Base-by-base conservation (phyloP, 139 green algal species). In the Chlorella vulgaris region DNA sequence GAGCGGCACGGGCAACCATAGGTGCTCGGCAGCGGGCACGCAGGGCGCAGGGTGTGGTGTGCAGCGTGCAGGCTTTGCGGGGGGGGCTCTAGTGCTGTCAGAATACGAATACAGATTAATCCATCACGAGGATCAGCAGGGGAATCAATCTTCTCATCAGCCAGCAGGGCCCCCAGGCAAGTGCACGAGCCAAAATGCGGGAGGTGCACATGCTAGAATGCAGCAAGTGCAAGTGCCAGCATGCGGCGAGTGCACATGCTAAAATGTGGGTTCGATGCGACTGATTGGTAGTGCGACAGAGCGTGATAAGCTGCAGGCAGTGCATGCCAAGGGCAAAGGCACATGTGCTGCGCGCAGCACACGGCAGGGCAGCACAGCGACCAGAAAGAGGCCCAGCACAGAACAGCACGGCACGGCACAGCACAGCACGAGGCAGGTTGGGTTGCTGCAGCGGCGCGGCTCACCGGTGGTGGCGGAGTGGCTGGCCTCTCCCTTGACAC, bases 401-500 rank as follows among this genome's bases (percentile, higher is more conserved):
- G n/a, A n/a, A n/a, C n/a, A n/a, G n/a, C n/a, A n/a, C n/a, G n/a
- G n/a, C n/a, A n/a, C n/a, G n/a, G n/a, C n/a, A n/a, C n/a, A n/a
- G 47, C 10, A 55, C 15, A 10, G 15, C 15, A 15, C 15, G 47
- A 55, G 47, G 47, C 15, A 15, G 13, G 15, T 10, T 15, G 15
- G 47, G 47, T 15, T 10, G 47, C 13, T 55, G 55, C 28, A 31
- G 55, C 55, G 55, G 47, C 47, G 13, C 13, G 47, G 47, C 71
- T 24, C 73, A 79, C 73, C 73, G 53, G 97, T 99, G 83, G 87
- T 94, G 66, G 92, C 97, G 19, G 68, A 58, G 93, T 98, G 94
- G 70, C 66, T 89, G 55, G 93, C 92, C 61, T 97, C 90, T 80
- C 92, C 95, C 90, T 95, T 97, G 91, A 99, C 98, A 85, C 97